A percentile compares a stretch with the other conserved stretches of the same genome.
phyloP scores from a whole-genome alignment of 2,329 filamentous ascomycete species.

The Stemphylium beticola region DNA sequence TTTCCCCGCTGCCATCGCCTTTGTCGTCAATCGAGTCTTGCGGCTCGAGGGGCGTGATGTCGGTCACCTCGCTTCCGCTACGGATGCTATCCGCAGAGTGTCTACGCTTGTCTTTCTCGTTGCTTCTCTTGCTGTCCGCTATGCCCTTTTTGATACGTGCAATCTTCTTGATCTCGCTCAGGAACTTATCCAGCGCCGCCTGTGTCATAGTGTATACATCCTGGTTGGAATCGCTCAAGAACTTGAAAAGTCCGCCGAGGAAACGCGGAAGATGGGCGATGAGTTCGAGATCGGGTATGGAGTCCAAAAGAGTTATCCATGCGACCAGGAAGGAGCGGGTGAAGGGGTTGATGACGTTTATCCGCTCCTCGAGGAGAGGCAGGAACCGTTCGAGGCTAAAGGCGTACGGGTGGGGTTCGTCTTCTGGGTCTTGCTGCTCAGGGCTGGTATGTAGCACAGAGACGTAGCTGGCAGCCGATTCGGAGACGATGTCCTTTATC shows the following conservation, averaged over 20 bases:
- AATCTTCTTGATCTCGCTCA: conserved; percentile 93
- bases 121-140: conserved; percentile 77
- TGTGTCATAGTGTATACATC: conserved; percentile 97
- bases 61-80: conserved; percentile 64
- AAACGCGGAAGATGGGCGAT: conserved; percentile 93
- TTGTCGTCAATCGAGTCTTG: conserved; percentile 58
- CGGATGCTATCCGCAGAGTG: conserved; percentile 65
- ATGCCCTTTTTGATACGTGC: conserved; percentile 91
- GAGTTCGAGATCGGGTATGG: conserved; percentile 93
- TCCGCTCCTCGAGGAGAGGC: conserved; percentile 89
- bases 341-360: conserved; percentile 92
- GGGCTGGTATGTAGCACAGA: conserved; percentile 77
- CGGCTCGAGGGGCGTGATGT: conserved; percentile 52
- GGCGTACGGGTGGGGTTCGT: conserved; percentile 55
- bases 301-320: conserved; percentile 94
- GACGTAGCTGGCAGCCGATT: conserved; percentile 93
- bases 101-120: conserved; percentile 71
- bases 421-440: conserved; percentile 50
- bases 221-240: conserved; percentile 86
- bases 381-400: conserved; percentile 93
- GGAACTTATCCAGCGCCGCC: conserved; percentile 83
- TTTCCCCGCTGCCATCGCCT: conserved; percentile 53
- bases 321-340: conserved; percentile 93
- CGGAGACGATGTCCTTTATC: conserved; percentile 94
- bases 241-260: conserved; percentile 85